Base-by-base conservation (phyloP, 164 flowering plant species). In the Stephania japonica region DNA sequence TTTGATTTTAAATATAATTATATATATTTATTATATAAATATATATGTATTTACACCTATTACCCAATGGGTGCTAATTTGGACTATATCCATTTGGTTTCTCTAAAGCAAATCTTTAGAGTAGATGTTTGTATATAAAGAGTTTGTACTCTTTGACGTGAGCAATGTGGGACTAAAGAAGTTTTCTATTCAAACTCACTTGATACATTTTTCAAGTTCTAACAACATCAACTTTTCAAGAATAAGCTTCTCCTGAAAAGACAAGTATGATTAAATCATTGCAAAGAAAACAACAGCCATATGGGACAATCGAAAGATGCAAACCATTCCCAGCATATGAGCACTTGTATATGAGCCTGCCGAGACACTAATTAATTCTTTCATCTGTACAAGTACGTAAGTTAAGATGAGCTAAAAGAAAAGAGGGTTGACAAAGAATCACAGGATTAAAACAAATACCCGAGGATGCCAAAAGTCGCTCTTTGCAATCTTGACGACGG, bases 391-490 rank as follows among this genome's bases (percentile, higher is more conserved):
- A 49, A 43, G 27, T 12, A 73, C 11, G 13, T 76, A 62, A 66
- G 76, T 24, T 27, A 24, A 38, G 59, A 68, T 71, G 26, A 80
- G n/a, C 61, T 49, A 50, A 70, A 12, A 11, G 16, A 18, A 64
- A 24, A 24, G 32, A 1, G 7, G 32, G 41, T 64, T 24, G 24
- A 59, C 24, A 59, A 24, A 42, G 21, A 24, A 42, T 63, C 19
- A 44, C 24, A 80, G 11, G 5, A 19, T 56, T 56, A 0, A 18
- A 56, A n/a, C n/a, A 75, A 43, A 50, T 80, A 91, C 99, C 90
- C 85, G 85, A 10, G 99, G 98, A 84, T 91, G 98, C 97, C 98
- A 92, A 76, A 82, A 89, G 79, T 95, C 96, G 68, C 82, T 85
- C 79, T 83, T 92, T 80, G 82, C 81, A 10, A 91, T 85, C 42